Evolutionary conservation across 2,329 filamentous ascomycete species (phyloP).

Genomic region (Colletotrichum simmondsii): DNA sequence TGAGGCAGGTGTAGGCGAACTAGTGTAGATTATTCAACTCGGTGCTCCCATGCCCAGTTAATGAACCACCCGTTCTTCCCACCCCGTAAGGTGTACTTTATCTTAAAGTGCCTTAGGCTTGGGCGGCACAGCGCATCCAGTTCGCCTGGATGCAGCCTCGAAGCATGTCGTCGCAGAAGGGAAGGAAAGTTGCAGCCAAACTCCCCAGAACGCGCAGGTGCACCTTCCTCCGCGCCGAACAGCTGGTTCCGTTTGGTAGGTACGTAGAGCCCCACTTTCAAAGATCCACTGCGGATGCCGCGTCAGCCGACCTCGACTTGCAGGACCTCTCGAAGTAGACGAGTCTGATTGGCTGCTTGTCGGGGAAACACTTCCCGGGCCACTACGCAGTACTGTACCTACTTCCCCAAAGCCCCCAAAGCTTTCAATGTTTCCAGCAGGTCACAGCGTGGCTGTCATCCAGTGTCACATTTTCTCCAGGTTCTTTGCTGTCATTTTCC

Average conservation of each 20-base stretch:
- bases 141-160: slow-evolving; percentile 30
- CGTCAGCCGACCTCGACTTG: slow-evolving; percentile 21
- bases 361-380: background rate
- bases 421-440: background rate
- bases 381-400: background rate
- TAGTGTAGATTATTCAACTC: background rate
- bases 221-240: slow-evolving; percentile 2
- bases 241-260: background rate
- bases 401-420: background rate
- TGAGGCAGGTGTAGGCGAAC: background rate
- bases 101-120: background rate
- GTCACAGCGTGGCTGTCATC: slow-evolving; percentile 22
- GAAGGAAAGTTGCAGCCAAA: background rate
- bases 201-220: background rate
- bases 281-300: slow-evolving; percentile 12
- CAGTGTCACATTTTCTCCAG: background rate
- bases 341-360: slow-evolving; percentile 5
- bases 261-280: background rate
- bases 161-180: slow-evolving; percentile 11
- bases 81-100: too few relatives aligned
- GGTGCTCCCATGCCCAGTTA: background rate
- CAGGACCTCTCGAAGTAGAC: background rate
- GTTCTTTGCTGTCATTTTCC: background rate
- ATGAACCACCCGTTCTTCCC: too few relatives aligned
- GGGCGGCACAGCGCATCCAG: background rate